Evolutionary conservation across 2,329 filamentous ascomycete species (phyloP).

Genomic region (Exophiala sp.): DNA sequence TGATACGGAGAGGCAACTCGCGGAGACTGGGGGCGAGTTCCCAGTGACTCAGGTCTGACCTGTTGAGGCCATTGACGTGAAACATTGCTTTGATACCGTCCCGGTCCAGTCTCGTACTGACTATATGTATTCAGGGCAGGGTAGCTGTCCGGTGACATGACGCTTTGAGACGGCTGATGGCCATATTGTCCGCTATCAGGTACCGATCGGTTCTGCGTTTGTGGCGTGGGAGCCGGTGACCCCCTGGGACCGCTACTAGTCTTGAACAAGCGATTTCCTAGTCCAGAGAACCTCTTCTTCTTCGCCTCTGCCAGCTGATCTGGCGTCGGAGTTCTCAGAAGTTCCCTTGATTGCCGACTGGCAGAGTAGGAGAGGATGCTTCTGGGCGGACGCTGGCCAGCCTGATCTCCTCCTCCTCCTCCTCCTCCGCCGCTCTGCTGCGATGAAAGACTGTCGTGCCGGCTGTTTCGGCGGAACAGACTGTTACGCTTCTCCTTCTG

Average conservation of each 20-base stretch:
- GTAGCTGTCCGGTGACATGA: conserved; percentile 15
- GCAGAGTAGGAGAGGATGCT: conserved; percentile 8
- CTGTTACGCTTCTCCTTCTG: conserved; percentile 20
- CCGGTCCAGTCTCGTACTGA: background rate
- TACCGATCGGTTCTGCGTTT: background rate
- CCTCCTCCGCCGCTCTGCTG: conserved; percentile 15
- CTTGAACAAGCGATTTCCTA: conserved; percentile 19
- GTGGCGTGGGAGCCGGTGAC: conserved; percentile 1
- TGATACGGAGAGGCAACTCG: conserved; percentile 9
- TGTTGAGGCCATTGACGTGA: background rate
- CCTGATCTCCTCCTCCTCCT: conserved; percentile 9
- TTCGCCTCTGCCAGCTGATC: conserved; percentile 17
- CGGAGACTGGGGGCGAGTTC: conserved; percentile 3
- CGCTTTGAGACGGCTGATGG: conserved; percentile 3
- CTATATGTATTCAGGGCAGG: background rate
- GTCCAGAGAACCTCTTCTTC: conserved; percentile 25
- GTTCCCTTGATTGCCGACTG: conserved; percentile 12
- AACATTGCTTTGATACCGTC: background rate
- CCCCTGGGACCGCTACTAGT: conserved; percentile 10
- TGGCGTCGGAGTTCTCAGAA: conserved; percentile 7
- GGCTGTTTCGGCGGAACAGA: conserved; percentile 15
- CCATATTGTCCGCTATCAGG: background rate
- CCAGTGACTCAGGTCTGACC: too few relatives aligned
- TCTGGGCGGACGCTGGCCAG: conserved; percentile 16
- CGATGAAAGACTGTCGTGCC: conserved; percentile 22